Evolutionary conservation across 1,284 basidiomycete species (phyloP).

Genomic region (Cryptococcus amylolentus): DNA sequence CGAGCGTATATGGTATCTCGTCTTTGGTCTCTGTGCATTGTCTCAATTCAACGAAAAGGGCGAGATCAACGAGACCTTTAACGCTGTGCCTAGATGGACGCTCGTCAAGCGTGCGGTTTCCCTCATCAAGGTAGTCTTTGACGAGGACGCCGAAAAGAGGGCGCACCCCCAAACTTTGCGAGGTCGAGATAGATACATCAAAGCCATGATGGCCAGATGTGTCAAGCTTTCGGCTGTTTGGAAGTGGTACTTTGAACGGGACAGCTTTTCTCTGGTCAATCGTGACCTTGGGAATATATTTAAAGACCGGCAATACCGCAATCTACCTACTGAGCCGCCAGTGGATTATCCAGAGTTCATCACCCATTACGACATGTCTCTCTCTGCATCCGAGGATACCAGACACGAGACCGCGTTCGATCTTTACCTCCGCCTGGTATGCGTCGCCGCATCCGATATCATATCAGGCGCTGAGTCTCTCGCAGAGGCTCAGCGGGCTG

Average conservation of each 20-base stretch:
- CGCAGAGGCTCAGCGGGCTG: constrained; percentile 47
- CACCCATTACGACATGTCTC: constrained; percentile 57
- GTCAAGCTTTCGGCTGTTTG: constrained; percentile 67
- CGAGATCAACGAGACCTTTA: constrained; percentile 35
- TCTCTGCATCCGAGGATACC: constrained; percentile 57
- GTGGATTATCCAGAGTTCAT: constrained; percentile 78
- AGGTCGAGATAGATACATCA: constrained; percentile 72
- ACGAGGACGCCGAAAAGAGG: constrained; percentile 55
- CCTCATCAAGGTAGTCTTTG: constrained; percentile 59
- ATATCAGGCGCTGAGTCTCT: constrained; percentile 36
- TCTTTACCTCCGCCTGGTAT: constrained; percentile 62
- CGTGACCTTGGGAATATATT: constrained; percentile 71
- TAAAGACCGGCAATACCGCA: constrained; percentile 71
- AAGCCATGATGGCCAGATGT: constrained; percentile 68
- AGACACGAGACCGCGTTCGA: constrained; percentile 69
- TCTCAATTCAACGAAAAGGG: constrained; percentile 76
- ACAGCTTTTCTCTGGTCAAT: constrained; percentile 61
- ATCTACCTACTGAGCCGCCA: constrained; percentile 65
- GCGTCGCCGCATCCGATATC: constrained; percentile 47
- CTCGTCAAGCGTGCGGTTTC: constrained; percentile 60
- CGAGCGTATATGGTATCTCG: constrained; percentile 68
- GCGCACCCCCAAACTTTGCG: constrained; percentile 54
- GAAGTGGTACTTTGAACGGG: constrained; percentile 68
- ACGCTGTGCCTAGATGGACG: constrained; percentile 65
- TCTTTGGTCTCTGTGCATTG: constrained; percentile 68